Base-by-base conservation (phyloP, 257 asterid genomes). In the Osmanthus fragrans region DNA sequence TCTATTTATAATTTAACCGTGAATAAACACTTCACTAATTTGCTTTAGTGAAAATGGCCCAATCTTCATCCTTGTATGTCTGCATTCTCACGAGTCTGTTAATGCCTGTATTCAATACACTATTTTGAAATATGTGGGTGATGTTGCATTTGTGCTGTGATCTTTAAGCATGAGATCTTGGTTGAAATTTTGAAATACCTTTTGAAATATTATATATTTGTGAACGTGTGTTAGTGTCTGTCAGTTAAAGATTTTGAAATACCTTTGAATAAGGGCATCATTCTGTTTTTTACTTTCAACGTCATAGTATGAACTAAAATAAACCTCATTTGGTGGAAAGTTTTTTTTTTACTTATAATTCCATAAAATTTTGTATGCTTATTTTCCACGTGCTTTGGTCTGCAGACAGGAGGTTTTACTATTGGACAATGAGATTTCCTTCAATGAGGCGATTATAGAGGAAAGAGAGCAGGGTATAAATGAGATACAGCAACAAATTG, bases 401-500 rank as follows among this genome's bases (percentile, higher is more conserved):
- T 82, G 82, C 93, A 93, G 98, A 81, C 99, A 95, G 84, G 96
- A 93, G 77, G 86, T 93, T 77, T 40, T 93, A 81, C 83, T 90
- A 74, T 83, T 93, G 85, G 98, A 95, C 88, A 95, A 91, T 81
- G 98, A 95, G 80, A 93, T 95, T 80, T 73, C 96, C 75, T 95
- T 91, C 85, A 93, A 95, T 63, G 96, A 95, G 80, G 98, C 98
- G 75, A 90, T 91, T 76, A 91, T 95, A 70, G 98, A 95, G 87
- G 99, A 95, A 88, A 86, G 98, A 79, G 98, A 93, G 15, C 99
- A 87, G 66, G 99, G 99, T 19, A 91, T 95, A 84, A 88, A 95
- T 71, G 99, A 95, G 85, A 93, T 95, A 65, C 96, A 93, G 65
- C 96, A 95, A 68, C 98, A 93, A 84, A 95, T 95, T 72, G 97